A percentile compares a stretch with the other conserved stretches of the same genome.
phyloP scores from a whole-genome alignment of 2,329 filamentous ascomycete genomes.

The Fonsecaea erecta region DNA sequence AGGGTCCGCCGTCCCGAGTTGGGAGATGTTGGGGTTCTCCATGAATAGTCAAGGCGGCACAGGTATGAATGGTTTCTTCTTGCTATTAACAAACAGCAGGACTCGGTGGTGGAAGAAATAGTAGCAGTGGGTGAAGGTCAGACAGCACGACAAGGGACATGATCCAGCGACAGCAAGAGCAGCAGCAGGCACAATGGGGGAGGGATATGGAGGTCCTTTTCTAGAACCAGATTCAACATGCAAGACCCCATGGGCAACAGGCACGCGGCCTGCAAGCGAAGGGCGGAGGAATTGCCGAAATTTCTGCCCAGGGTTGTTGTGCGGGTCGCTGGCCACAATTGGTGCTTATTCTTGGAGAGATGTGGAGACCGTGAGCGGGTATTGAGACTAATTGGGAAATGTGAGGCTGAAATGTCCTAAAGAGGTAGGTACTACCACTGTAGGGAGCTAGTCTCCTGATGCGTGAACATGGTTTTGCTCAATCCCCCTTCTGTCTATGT shows the following conservation, averaged over 20 bases:
- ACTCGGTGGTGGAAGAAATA: too few species aligned
- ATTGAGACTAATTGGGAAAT: background rate
- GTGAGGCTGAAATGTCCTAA: background rate
- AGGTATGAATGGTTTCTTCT: background rate
- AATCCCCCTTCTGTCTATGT: background rate
- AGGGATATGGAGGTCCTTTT: background rate
- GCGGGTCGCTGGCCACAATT: background rate
- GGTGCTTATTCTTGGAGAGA: background rate
- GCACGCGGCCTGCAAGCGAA: background rate
- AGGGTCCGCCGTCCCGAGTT: background rate
- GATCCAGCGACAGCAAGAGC: background rate
- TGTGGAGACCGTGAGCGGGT: background rate
- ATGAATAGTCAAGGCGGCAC: background rate
- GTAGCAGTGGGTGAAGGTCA: background rate
- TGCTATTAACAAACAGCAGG: background rate
- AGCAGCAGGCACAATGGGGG: too few species aligned
- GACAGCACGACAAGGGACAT: background rate
- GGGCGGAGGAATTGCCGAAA: conserved; percentile 3
- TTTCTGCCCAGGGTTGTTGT: background rate
- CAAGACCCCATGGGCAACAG: background rate
- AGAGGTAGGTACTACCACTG: background rate
- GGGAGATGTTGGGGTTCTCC: conserved; percentile 2
- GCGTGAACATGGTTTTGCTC: background rate
- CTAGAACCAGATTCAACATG: background rate
- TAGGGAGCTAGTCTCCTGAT: background rate